phyloP scores from a whole-genome alignment of 176 grass and related monocot genomes.

The Musa schizocarpa region DNA sequence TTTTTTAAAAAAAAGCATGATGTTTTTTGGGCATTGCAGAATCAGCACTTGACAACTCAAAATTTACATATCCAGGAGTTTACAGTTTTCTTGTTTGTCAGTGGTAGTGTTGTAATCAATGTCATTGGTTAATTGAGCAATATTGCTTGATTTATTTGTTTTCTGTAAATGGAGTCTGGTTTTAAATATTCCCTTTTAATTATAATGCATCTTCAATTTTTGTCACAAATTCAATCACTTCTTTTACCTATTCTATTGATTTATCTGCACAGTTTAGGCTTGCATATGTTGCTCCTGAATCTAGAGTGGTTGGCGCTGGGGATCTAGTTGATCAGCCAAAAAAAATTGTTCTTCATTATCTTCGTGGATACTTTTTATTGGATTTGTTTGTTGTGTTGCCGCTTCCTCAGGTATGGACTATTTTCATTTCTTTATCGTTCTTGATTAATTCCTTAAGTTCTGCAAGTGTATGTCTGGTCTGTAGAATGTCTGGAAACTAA shows the following conservation, averaged over 20 bases:
- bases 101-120: not conserved
- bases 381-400: slow-evolving; percentile 87
- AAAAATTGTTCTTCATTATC: slow-evolving; percentile 80
- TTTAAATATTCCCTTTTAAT: not conserved
- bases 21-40: not conserved
- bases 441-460: not conserved
- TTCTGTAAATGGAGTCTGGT: not conserved
- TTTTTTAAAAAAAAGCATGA: not conserved
- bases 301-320: slow-evolving; percentile 78
- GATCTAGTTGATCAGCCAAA: slow-evolving; percentile 83
- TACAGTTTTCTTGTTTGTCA: not conserved
- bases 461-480: not conserved
- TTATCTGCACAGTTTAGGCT: slow-evolving; percentile 67
- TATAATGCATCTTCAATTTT: not conserved
- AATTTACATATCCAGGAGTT: not conserved
- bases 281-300: slow-evolving; percentile 91
- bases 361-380: slow-evolving; percentile 67
- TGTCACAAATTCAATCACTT: slow-evolving; percentile 14
- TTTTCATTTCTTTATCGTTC: slow-evolving; percentile 5
- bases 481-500: no score
- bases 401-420: slow-evolving; percentile 65
- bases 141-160: not conserved
- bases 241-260: slow-evolving; percentile 8
- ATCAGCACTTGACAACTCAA: not conserved
- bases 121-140: not conserved